phyloP scores from a whole-genome alignment of 2,329 filamentous ascomycete genomes.

The Cercospora citrullina region DNA sequence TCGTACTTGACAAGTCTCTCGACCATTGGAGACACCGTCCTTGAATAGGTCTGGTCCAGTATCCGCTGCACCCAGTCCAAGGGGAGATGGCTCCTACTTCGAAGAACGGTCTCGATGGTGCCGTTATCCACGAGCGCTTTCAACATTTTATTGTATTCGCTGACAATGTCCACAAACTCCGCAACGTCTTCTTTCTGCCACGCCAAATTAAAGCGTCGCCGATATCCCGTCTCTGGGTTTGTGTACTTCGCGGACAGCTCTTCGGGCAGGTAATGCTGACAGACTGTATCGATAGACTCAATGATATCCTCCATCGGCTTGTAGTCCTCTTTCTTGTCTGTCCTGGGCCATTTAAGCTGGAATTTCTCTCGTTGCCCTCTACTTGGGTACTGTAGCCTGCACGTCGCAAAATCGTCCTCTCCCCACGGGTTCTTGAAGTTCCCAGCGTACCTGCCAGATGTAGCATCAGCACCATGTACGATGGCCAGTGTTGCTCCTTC shows the following conservation, averaged over 20 bases:
- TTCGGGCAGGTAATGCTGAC: slow-evolving; percentile 74
- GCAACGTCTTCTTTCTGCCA: slow-evolving; percentile 62
- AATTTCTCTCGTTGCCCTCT: slow-evolving; percentile 53
- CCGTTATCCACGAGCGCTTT: slow-evolving; percentile 66
- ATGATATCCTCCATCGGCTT: slow-evolving; percentile 63
- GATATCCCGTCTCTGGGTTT: slow-evolving; percentile 71
- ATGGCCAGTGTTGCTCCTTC: slow-evolving; percentile 35
- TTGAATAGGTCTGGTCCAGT: slow-evolving; percentile 78
- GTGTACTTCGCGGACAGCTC: slow-evolving; percentile 67
- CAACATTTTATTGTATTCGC: slow-evolving; percentile 75
- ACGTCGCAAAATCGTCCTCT: slow-evolving; percentile 42
- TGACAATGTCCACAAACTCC: slow-evolving; percentile 71
- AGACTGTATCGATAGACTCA: slow-evolving; percentile 58
- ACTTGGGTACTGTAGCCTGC: slow-evolving; percentile 81
- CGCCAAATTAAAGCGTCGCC: slow-evolving; percentile 74
- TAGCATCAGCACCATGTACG: slow-evolving; percentile 46
- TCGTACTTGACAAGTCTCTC: slow-evolving; percentile 82
- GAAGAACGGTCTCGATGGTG: slow-evolving; percentile 70
- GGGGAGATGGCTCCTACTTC: slow-evolving; percentile 66
- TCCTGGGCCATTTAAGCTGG: slow-evolving; percentile 67
- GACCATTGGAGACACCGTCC: slow-evolving; percentile 86
- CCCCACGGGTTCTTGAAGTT: slow-evolving; percentile 54
- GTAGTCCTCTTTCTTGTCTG: slow-evolving; percentile 63
- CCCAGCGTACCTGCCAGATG: slow-evolving; percentile 41
- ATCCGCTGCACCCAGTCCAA: slow-evolving; percentile 70